Conservation (phyloP, 345 rosid genomes). For the Syzygium jambos region DNA sequence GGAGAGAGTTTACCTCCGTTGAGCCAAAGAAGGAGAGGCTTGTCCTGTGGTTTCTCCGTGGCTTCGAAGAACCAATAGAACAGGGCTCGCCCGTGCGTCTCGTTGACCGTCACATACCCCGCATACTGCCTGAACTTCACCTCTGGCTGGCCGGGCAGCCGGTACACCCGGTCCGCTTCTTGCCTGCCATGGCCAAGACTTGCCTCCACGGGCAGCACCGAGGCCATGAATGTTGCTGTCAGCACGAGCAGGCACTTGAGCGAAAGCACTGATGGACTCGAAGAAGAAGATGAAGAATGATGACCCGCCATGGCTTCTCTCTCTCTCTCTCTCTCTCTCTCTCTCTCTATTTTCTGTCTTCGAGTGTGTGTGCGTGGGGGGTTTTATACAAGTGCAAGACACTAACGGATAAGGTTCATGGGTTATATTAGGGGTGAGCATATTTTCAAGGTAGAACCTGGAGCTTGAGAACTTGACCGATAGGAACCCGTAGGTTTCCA, state of each 20-base stretch:
- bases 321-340: background rate
- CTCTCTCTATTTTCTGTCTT: background rate
- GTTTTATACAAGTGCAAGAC: background rate
- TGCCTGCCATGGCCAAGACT: conserved; percentile 6
- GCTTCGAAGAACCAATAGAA: conserved; percentile 89
- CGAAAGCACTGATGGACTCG: background rate
- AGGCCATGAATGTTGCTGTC: background rate
- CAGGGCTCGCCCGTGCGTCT: conserved; percentile 65
- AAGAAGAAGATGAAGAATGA: background rate
- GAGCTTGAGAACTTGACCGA: too few species aligned
- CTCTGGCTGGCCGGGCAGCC: conserved; percentile 63
- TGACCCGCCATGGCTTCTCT: background rate
- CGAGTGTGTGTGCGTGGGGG: background rate
- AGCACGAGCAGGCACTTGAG: background rate
- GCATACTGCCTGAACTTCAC: conserved; percentile 67
- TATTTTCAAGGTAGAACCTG: too few species aligned
- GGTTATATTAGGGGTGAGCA: too few species aligned
- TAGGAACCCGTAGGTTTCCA: too few species aligned
- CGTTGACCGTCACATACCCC: conserved; percentile 71
- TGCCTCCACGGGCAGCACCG: background rate
- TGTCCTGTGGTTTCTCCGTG: conserved; percentile 18
- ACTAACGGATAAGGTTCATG: background rate
- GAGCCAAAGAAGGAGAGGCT: conserved; percentile 75
- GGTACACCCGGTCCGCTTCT: conserved; percentile 41
- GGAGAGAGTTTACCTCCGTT: conserved; percentile 51